Evolutionary conservation across 352 stramenopile species (phyloP).

Genomic region (Phytophthora multivora): DNA sequence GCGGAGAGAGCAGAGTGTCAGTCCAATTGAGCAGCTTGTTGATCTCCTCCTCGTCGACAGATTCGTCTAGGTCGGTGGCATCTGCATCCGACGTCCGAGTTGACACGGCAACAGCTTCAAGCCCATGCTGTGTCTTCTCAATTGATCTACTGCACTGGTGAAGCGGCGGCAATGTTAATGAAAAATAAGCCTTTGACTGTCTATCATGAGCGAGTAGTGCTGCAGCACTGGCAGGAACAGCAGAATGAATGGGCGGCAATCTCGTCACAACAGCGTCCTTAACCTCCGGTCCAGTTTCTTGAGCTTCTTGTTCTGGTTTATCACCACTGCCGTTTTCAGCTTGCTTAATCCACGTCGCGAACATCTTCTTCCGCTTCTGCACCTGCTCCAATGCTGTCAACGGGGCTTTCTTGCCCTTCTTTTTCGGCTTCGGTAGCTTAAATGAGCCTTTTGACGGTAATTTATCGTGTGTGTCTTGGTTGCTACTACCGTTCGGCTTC

Average conservation of each 20-base stretch:
- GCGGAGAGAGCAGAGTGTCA: conserved; percentile 59
- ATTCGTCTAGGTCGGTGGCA: conserved; percentile 59
- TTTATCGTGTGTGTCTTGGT: conserved; percentile 49
- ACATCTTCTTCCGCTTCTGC: conserved; percentile 73
- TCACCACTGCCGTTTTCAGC: conserved; percentile 13
- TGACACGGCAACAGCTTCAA: conserved; percentile 6
- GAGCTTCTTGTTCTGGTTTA: conserved; percentile 1
- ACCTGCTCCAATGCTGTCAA: conserved; percentile 58
- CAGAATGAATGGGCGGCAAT: conserved; percentile 33
- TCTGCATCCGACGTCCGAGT: neutral
- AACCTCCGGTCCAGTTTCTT: conserved; percentile 2
- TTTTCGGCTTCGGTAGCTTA: conserved; percentile 36
- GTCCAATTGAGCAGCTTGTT: conserved; percentile 85
- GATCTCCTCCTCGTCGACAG: conserved; percentile 75
- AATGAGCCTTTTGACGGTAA: neutral
- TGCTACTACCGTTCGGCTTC: conserved; percentile 34
- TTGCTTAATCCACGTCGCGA: conserved; percentile 74
- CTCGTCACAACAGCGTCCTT: conserved; percentile 11
- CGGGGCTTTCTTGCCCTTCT: conserved; percentile 37
- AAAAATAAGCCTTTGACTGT: neutral
- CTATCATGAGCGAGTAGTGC: conserved; percentile 6
- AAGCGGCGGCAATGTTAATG: conserved; percentile 16
- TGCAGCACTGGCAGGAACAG: conserved; percentile 20
- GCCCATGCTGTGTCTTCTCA: neutral
- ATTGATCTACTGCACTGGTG: conserved; percentile 1